phyloP scores from a whole-genome alignment of 2,329 filamentous ascomycete genomes.

The Fusarium keratoplasticum region DNA sequence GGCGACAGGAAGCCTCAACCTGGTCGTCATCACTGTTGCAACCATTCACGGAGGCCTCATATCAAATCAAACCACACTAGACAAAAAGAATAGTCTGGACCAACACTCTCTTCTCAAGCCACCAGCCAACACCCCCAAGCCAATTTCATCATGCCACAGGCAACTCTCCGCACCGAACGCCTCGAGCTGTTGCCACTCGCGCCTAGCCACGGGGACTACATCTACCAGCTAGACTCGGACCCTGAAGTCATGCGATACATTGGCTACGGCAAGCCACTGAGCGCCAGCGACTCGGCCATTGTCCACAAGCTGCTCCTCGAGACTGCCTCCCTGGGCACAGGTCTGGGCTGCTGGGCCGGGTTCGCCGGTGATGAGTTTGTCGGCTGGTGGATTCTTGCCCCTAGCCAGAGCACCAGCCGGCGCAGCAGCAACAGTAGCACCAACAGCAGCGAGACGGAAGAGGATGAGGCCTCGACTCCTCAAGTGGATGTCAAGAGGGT shows the following conservation, averaged over 20 bases:
- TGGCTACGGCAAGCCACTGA: constrained; percentile 38
- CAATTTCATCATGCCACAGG: constrained; percentile 29
- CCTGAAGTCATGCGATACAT: constrained; percentile 40
- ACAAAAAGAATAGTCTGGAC: neutral
- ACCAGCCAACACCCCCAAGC: neutral
- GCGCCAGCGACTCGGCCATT: constrained; percentile 30
- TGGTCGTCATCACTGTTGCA: neutral
- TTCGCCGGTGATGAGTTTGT: constrained; percentile 43
- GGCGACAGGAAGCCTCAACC: neutral
- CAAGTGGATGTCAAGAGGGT: constrained; percentile 25
- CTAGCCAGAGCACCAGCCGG: constrained; percentile 29
- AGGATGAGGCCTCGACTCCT: constrained; percentile 5
- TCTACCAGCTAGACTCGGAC: constrained; percentile 36
- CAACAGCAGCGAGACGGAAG: neutral
- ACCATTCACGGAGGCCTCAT: neutral
- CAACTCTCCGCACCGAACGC: constrained; percentile 32
- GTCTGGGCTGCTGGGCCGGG: constrained; percentile 38
- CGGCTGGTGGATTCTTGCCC: constrained; percentile 47
- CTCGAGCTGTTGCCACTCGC: constrained; percentile 33
- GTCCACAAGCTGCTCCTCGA: constrained; percentile 40
- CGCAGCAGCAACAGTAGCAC: neutral
- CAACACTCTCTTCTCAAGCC: neutral
- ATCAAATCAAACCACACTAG: neutral
- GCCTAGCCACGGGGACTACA: constrained; percentile 29
- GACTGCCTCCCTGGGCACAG: constrained; percentile 31